These are phyloP conservation scores for Colletotrichum sp. DNA, from an alignment of 2,329 filamentous ascomycete genomes.

Conservation along the genomic window DNA sequence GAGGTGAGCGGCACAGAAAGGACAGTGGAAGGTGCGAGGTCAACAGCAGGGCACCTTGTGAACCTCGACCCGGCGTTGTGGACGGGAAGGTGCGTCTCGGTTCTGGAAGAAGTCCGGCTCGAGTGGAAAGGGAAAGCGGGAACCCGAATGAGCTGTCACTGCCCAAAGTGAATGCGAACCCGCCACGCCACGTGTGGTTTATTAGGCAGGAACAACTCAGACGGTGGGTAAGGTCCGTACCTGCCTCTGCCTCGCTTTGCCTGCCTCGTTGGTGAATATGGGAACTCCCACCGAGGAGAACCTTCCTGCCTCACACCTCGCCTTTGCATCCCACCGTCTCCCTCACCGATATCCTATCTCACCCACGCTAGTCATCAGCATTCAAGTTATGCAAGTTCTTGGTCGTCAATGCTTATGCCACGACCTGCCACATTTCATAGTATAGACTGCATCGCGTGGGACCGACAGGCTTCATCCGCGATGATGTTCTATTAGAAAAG, in stretches of 20 bases:
- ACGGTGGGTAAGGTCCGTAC: not conserved
- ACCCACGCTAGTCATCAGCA: not conserved
- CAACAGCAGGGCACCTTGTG: not conserved
- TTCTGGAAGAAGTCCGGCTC: not conserved
- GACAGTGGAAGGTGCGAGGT: not conserved
- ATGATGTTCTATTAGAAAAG: not conserved
- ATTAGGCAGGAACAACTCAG: not conserved
- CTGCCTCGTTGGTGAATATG: not conserved
- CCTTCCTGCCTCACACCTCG: not conserved
- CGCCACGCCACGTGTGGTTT: not conserved
- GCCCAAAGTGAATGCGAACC: not conserved
- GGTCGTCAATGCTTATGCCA: not conserved
- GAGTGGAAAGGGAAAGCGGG: not conserved
- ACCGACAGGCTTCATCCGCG: not conserved
- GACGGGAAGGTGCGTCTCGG: not conserved
- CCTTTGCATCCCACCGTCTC: not conserved
- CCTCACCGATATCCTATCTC: not conserved
- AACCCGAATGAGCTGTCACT: not conserved
- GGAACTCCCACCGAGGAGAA: not conserved
- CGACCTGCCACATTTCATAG: not conserved
- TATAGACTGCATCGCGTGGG: not conserved
- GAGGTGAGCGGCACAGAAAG: not conserved
- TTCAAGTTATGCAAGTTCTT: not conserved
- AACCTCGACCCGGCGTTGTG: not conserved
- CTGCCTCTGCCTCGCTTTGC: not conserved